Base-by-base conservation (phyloP, 148 eudicot genomes). In the Heliamphora exappendiculata region DNA sequence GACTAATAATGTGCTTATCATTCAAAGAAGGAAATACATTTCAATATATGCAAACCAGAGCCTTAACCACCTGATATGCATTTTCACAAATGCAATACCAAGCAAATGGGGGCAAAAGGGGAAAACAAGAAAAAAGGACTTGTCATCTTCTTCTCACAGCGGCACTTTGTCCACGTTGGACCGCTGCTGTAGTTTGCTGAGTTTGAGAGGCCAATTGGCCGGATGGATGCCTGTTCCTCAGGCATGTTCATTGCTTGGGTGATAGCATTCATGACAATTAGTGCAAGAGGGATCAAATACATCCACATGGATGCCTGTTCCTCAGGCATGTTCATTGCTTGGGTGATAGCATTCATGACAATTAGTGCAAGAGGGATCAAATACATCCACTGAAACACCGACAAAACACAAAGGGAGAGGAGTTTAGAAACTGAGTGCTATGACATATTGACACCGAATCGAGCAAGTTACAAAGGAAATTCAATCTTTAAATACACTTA, bases 201-300 rank as follows among this genome's bases (percentile, higher is more conserved):
- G 75, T 22, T 69, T 54, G 87, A 79, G 86, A 33, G 34, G 84
- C 89, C 51, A 85, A 69, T 81, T 85, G 87, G 37, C 90, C 87
- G 22, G 84, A n/a, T n/a, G n/a, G n/a, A 74, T 14, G 85, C 86
- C 75, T 85, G 90, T 81, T 94, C 97, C 80, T 90, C 94, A 44
- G 99, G 88, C 94, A 88, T 84, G 79, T 93, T 95, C 99, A 91
- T 83, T 78, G 98, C 99, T 88, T 95, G 99, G 24, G 97, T 95
- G 73, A 95, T 73, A 65, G 97, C 97, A 84, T 95, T 93, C 93
- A 91, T 91, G 77, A 93, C 82, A 57, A 95, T 86, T 68, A 95
- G 86, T 59, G 94, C 99, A 73, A 95, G 91, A 78, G 99, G 99
- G 66, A 95, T 86, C 80, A 93, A 63, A 79, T 93, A 95, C 99